A percentile compares a stretch with the other conserved stretches of the same genome.
phyloP scores from a whole-genome alignment of 495 filamentous ascomycete species.

The Penicillium flavigenum region DNA sequence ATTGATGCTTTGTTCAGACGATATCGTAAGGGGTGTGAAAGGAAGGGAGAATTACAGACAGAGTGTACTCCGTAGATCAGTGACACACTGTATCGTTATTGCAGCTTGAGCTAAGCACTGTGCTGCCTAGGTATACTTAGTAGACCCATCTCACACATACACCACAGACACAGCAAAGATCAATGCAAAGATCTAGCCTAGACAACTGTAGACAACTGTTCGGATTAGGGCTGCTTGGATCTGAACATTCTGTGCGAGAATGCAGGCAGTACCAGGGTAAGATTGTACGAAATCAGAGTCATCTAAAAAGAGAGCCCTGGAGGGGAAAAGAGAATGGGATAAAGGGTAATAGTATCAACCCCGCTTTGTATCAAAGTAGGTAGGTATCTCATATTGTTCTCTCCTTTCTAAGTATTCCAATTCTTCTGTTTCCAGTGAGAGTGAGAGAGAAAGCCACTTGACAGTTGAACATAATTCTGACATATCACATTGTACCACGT shows the following conservation, averaged over 20 bases:
- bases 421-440: background rate
- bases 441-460: background rate
- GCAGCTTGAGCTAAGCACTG: constrained; percentile 3
- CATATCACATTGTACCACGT: constrained; percentile 36
- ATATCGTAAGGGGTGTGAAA: background rate
- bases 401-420: background rate
- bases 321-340: too few relatives aligned
- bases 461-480: background rate
- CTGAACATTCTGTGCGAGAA: constrained; percentile 14
- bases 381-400: background rate
- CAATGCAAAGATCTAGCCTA: constrained; percentile 17
- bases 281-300: too few relatives aligned
- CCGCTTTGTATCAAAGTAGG: constrained; percentile 2
- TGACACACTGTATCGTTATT: background rate
- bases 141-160: background rate
- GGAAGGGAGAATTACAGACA: background rate
- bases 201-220: constrained; percentile 16
- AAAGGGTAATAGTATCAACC: background rate
- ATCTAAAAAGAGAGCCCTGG: too few relatives aligned
- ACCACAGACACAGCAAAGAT: background rate
- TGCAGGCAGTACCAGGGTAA: constrained; percentile 7
- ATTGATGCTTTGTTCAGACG: background rate
- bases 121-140: background rate
- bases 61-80: background rate
- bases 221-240: constrained; percentile 28